Evolutionary conservation across 148 eudicot genomes (phyloP), one percentile per base, ranked within the genome.

Genomic region (Persicaria tinctoria): DNA sequence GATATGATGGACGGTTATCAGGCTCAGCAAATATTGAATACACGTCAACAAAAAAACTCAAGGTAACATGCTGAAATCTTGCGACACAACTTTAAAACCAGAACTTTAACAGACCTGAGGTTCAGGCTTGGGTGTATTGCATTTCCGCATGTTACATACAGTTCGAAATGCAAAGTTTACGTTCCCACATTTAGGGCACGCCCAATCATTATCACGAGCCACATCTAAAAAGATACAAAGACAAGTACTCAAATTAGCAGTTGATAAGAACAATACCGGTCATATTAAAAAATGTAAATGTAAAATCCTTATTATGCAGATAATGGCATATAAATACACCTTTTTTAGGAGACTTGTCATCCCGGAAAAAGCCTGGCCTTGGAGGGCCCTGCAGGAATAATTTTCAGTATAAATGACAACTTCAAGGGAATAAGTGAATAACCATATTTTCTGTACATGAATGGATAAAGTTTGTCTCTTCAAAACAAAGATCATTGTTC

Each of bases 61-160:
- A 60, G 8, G 27, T 46, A 59, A 13, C 46, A 27, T 5, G 5
- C 7, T 41, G 62, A 46, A 14, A 11, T 23, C 23, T 55, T 13
- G 45, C 47, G 0, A 60, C n/a, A 60, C 50, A 73, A 55, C 41
- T 32, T 32, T 32, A 32, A 32, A 32, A 32, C 41, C 2, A 32
- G 41, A 32, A 32, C 41, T 32, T 32, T 32, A 32, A 55, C 77
- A 51, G 73, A 93, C 98, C 98, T 93, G 97, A 59, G 90, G 76
- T 77, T 84, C 97, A 76, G 98, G 98, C 87, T 89, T 93, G 56
- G 91, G 91, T 4, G 98, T 93, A 50, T 86, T 87, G 85, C 98
- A 91, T 70, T 93, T 93, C 87, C 97, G 88, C 98, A 93, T 93
- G 79, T 93, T 93, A 76, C 98, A 93, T 82, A 89, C 89, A 46